phyloP scores from a whole-genome alignment of 495 filamentous ascomycete species.

The Penicillium salamii region DNA sequence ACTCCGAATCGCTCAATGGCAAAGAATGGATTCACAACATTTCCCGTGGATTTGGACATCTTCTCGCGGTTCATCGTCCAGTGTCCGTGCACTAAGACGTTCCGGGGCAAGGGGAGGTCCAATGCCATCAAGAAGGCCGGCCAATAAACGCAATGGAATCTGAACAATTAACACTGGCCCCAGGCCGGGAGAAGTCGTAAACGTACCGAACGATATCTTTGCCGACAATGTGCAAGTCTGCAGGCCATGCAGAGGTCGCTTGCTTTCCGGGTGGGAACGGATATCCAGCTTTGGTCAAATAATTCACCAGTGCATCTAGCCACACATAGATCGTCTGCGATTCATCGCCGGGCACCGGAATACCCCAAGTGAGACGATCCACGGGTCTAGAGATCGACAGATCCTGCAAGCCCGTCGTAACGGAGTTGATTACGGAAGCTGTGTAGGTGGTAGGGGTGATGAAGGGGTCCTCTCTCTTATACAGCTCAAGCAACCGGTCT shows the following conservation, averaged over 20 bases:
- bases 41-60: constrained; percentile 94
- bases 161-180: constrained; percentile 22
- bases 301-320: constrained; percentile 94
- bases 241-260: constrained; percentile 72
- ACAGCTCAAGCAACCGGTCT: constrained; percentile 73
- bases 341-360: constrained; percentile 79
- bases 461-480: constrained; percentile 66
- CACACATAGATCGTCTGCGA: constrained; percentile 96
- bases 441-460: constrained; percentile 66
- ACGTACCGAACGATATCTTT: constrained; percentile 84
- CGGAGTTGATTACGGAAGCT: constrained; percentile 63
- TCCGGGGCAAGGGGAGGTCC: constrained; percentile 75
- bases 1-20: constrained; percentile 85
- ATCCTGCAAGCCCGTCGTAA: constrained; percentile 72
- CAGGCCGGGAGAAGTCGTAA: constrained; percentile 2
- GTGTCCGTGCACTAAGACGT: constrained; percentile 84
- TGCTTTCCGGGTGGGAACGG: constrained; percentile 70
- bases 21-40: constrained; percentile 92
- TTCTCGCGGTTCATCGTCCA: constrained; percentile 89
- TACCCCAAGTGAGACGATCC: constrained; percentile 81
- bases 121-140: constrained; percentile 92
- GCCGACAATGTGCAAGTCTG: constrained; percentile 85
- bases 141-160: constrained; percentile 97
- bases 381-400: constrained; percentile 83
- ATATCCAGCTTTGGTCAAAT: constrained; percentile 83